Evolutionary conservation across 768 basidiomycete species (phyloP).

Genomic region (Grammothele lineata): DNA sequence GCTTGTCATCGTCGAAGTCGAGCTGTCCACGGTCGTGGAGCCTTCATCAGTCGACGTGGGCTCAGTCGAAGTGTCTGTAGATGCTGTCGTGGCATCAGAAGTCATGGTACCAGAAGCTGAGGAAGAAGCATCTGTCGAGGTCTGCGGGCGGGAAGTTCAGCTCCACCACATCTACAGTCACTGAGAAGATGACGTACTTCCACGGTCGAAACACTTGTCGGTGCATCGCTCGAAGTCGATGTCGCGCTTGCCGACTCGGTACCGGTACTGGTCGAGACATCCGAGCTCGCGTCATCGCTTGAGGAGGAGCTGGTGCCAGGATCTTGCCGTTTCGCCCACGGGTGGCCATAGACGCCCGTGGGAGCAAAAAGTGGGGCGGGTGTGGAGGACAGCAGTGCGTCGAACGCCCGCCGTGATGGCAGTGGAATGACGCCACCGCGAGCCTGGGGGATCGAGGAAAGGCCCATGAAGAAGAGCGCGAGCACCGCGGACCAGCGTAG

Average conservation of each 20-base stretch:
- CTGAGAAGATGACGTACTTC: no score
- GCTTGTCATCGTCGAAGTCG: no score
- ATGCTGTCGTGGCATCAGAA: no score
- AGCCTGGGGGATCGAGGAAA: not conserved
- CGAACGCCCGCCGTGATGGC: not conserved
- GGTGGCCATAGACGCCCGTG: slow-evolving; percentile 1
- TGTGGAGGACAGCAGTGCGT: not conserved
- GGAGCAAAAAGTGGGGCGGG: not conserved
- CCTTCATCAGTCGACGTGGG: no score
- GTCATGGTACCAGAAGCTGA: not conserved
- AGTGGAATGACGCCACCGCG: slow-evolving; percentile 1
- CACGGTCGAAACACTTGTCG: not conserved
- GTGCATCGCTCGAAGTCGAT: not conserved
- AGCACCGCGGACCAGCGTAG: slow-evolving; percentile 2
- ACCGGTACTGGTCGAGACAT: no score
- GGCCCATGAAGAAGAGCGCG: slow-evolving; percentile 1
- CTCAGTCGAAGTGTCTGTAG: no score
- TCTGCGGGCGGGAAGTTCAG: no score
- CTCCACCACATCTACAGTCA: no score
- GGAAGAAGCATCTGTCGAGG: not conserved
- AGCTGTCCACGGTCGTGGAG: no score
- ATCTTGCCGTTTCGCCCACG: slow-evolving; percentile 7
- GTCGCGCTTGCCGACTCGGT: no score
- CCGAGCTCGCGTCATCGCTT: no score
- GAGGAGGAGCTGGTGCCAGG: not conserved